Conservation (phyloP, 1,284 basidiomycete genomes). For the Fomes fomentarius region DNA sequence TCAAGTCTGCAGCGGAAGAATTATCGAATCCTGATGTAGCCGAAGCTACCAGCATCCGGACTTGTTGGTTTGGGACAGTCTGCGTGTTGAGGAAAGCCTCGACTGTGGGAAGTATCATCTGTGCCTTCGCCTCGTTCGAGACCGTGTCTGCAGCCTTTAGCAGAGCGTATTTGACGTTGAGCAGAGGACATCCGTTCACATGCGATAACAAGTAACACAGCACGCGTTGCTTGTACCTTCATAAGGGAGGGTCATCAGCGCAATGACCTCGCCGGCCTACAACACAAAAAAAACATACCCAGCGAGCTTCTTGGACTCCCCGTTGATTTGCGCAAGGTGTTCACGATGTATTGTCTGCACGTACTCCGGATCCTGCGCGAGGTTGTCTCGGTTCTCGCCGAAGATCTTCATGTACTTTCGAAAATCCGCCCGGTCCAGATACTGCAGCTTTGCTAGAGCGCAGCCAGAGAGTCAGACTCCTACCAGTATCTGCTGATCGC, state of each 20-base stretch:
- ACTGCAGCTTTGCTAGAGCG: slow-evolving; percentile 71
- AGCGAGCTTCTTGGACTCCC: slow-evolving; percentile 65
- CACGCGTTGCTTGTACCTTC: slow-evolving; percentile 75
- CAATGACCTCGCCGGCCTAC: slow-evolving; percentile 8
- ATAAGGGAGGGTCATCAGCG: slow-evolving; percentile 1
- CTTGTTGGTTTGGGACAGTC: background rate
- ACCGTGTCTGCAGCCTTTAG: slow-evolving; percentile 64
- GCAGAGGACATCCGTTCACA: slow-evolving; percentile 60
- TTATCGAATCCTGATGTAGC: slow-evolving; percentile 61
- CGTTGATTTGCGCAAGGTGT: slow-evolving; percentile 49
- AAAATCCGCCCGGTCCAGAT: slow-evolving; percentile 77
- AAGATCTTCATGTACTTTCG: slow-evolving; percentile 68
- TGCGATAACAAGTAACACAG: slow-evolving; percentile 88
- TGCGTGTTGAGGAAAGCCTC: slow-evolving; percentile 43
- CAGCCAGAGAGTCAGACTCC: background rate
- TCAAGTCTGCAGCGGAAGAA: slow-evolving; percentile 47
- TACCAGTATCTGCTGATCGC: too few relatives aligned
- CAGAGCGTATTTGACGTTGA: slow-evolving; percentile 56
- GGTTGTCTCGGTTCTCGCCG: slow-evolving; percentile 57
- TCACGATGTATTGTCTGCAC: slow-evolving; percentile 67
- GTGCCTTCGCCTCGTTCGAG: slow-evolving; percentile 66
- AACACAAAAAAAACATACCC: slow-evolving; percentile 47
- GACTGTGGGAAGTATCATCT: slow-evolving; percentile 67
- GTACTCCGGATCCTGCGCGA: slow-evolving; percentile 71
- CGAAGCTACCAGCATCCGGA: slow-evolving; percentile 46